Evolutionary conservation across 2,329 filamentous ascomycete genomes (phyloP), one percentile per base, ranked within the genome.

Genomic region (Exserohilum turcica): DNA sequence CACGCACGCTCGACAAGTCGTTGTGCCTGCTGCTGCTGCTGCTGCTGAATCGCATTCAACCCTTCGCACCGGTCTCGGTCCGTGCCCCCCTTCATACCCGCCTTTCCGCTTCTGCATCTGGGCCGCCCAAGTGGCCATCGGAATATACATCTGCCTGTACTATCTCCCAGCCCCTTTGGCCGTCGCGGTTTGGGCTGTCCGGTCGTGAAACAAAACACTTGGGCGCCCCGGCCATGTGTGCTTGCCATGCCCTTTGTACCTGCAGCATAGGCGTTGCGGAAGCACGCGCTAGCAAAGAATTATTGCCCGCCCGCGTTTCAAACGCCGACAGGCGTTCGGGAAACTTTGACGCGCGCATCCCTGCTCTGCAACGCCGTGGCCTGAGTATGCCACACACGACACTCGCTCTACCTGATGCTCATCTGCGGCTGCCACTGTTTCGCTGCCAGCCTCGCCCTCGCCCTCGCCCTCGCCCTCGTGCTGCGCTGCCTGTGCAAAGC

Each of bases 161-260:
- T 46, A 53, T 66, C 7, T 24, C 21, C 21, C 4, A 43, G 42
- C 43, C 28, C 35, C 28, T 38, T 64, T 18, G 54, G 59, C 49
- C 53, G 61, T 56, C 50, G 48, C 39, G 61, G 61, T 57, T 64
- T 65, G 44, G 59, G 54, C 29, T 64, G 60, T 59, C 59, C 57
- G 32, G 48, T 62, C 43, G 40, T 68, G 48, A 60, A 61, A 54
- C 59, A 59, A 24, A 57, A 59, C 13, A 62, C 54, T 36, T 49
- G 45, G 5, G 56, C 50, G 33, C 38, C 62, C 10, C 48, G 40
- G 19, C 40, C 32, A 60, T 15, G 54, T 61, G 36, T 62, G 64
- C 39, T 56, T 60, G 16, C 55, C 40, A 43, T 48, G 39, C 33
- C 33, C 31, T 65, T 38, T 48, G 44, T 48, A 59, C 61, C 39